A percentile compares a stretch with the other conserved stretches of the same genome.
phyloP scores from a whole-genome alignment of 768 basidiomycete species.

The Cyathus striatus region DNA sequence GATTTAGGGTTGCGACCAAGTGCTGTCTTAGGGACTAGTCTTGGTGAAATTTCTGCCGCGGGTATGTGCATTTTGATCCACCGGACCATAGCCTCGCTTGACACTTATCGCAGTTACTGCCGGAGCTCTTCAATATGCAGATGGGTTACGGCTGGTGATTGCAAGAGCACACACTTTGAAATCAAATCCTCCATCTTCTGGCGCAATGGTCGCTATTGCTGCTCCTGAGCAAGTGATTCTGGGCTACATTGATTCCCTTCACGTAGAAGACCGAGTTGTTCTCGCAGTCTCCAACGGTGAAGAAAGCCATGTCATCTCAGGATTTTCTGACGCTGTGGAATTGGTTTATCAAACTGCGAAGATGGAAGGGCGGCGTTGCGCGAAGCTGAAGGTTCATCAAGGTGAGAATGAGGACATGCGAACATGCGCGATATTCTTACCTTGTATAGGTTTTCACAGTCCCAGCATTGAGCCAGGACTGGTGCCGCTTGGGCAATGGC shows the following conservation, averaged over 20 bases:
- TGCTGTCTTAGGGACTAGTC: slow-evolving; percentile 29
- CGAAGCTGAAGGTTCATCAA: slow-evolving; percentile 25
- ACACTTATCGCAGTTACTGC: slow-evolving; percentile 26
- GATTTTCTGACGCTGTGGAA: slow-evolving; percentile 18
- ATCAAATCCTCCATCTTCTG: slow-evolving; percentile 18
- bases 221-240: slow-evolving; percentile 16
- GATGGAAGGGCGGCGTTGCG: slow-evolving; percentile 17
- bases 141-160: slow-evolving; percentile 23
- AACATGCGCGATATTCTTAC: too few relatives aligned
- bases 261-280: slow-evolving; percentile 14
- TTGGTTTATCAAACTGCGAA: slow-evolving; percentile 20
- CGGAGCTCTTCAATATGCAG: slow-evolving; percentile 19
- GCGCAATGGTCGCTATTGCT: slow-evolving; percentile 27
- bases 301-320: slow-evolving; percentile 22
- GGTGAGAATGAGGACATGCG: slow-evolving; percentile 19
- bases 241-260: slow-evolving; percentile 15
- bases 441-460: slow-evolving; percentile 26
- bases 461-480: slow-evolving; percentile 22
- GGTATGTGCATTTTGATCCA: slow-evolving; percentile 13
- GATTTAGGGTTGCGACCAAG: slow-evolving; percentile 19
- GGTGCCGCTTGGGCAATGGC: slow-evolving; percentile 20
- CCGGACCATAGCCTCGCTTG: slow-evolving; percentile 1
- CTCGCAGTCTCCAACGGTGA: slow-evolving; percentile 24
- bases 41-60: slow-evolving; percentile 31
- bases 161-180: slow-evolving; percentile 22